Evolutionary conservation across 345 rosid species (phyloP).

Genomic region (Lepidium didymum): DNA sequence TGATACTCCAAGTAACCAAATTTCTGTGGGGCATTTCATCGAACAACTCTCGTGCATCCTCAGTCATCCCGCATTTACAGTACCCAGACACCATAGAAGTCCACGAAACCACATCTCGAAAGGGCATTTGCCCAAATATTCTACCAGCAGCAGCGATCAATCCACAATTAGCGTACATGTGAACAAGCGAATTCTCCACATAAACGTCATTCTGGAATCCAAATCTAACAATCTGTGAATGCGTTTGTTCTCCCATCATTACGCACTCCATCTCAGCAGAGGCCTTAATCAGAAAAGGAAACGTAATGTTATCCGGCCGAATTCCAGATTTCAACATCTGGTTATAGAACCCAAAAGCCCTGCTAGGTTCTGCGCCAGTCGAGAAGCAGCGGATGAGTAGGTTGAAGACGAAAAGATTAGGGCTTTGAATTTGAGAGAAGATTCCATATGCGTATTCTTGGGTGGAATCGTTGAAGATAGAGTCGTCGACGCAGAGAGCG

Average conservation of each 20-base stretch:
- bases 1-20: conserved; percentile 65
- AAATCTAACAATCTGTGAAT: conserved; percentile 41
- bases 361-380: conserved; percentile 29
- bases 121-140: conserved; percentile 32
- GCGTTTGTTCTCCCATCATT: conserved; percentile 48
- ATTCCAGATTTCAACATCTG: conserved; percentile 32
- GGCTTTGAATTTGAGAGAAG: conserved; percentile 47
- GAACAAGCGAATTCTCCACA: conserved; percentile 58
- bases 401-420: conserved; percentile 53
- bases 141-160: conserved; percentile 39
- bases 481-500: conserved; percentile 31
- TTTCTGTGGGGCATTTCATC: conserved; percentile 71
- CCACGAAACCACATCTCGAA: conserved; percentile 61
- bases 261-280: conserved; percentile 36
- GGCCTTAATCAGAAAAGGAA: conserved; percentile 56
- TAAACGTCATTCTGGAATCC: conserved; percentile 52
- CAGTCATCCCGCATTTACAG: conserved; percentile 37
- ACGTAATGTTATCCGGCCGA: conserved; percentile 60
- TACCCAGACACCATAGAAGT: conserved; percentile 58
- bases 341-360: conserved; percentile 39
- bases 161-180: conserved; percentile 54
- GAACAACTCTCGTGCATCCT: conserved; percentile 51
- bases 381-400: conserved; percentile 54
- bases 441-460: conserved; percentile 35
- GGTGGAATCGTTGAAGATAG: conserved; percentile 4